A percentile compares a stretch with the other conserved stretches of the same genome.
Conservation (phyloP, 139 green algal genomes). For the Tetradesmus obliquus region DNA sequence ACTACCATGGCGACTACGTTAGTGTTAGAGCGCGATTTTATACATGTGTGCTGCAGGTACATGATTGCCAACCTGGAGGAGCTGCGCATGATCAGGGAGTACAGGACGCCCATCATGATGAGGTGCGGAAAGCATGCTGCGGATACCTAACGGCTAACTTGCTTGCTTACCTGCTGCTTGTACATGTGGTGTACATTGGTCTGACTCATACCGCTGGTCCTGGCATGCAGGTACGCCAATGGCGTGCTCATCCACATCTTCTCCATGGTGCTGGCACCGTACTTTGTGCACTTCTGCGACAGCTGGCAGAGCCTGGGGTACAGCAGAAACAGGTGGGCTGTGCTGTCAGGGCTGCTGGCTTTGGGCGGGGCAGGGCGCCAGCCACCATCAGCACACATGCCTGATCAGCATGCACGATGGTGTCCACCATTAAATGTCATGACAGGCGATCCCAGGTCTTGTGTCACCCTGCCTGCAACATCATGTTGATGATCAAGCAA, state of each 20-base stretch:
- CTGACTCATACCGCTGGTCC: background rate
- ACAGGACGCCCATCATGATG: constrained; percentile 48
- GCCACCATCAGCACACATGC: too few species aligned
- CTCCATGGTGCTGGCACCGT: constrained; percentile 56
- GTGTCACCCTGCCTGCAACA: too few species aligned
- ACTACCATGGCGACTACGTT: background rate
- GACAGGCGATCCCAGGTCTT: too few species aligned
- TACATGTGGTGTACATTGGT: background rate
- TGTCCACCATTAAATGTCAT: too few species aligned
- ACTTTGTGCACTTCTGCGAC: constrained; percentile 65
- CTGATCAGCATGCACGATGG: too few species aligned
- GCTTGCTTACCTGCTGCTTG: background rate
- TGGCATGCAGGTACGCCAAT: constrained; percentile 56
- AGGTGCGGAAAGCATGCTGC: background rate
- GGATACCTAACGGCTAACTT: background rate
- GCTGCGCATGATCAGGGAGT: constrained; percentile 53
- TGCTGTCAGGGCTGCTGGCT: background rate
- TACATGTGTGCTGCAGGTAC: constrained; percentile 32
- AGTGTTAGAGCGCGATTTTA: background rate
- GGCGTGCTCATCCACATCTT: constrained; percentile 62
- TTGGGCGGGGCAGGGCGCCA: background rate
- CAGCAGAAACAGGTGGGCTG: background rate
- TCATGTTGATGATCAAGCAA: too few species aligned
- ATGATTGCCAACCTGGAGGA: constrained; percentile 57
- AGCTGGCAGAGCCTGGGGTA: constrained; percentile 25